Evolutionary conservation across 345 rosid genomes (phyloP).

Genomic region (Brassica cretica): DNA sequence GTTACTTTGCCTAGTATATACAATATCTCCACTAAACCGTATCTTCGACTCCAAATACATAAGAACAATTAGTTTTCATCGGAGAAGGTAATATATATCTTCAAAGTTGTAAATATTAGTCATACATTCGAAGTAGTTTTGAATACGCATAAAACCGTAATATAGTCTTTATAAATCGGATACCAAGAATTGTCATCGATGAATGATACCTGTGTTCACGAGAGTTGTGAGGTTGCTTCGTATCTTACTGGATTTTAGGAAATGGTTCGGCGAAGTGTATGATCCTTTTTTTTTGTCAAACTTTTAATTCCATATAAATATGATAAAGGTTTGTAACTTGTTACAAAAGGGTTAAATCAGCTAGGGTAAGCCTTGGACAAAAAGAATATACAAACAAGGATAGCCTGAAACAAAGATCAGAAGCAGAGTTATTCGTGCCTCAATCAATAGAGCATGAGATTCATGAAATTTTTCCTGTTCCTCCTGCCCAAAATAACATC

Average conservation of each 20-base stretch:
- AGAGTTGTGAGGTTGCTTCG: slow-evolving; percentile 14
- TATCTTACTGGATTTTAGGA: not conserved
- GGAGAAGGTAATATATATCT: not conserved
- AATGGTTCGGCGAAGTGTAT: not conserved
- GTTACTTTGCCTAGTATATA: not conserved
- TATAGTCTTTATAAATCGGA: not conserved
- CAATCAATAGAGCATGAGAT: too few relatives aligned
- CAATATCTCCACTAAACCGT: slow-evolving; percentile 8
- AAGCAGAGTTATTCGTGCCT: too few relatives aligned
- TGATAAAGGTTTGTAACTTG: too few relatives aligned
- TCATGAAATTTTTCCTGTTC: too few relatives aligned
- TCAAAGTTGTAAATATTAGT: not conserved
- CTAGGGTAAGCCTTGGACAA: too few relatives aligned
- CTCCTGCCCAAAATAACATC: too few relatives aligned
- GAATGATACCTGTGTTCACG: slow-evolving; percentile 1
- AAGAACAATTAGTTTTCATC: not conserved
- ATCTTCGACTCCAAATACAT: not conserved
- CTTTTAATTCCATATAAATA: too few relatives aligned
- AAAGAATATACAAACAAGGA: too few relatives aligned
- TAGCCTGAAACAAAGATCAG: too few relatives aligned
- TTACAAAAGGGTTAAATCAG: too few relatives aligned
- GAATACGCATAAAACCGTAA: not conserved
- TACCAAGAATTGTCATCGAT: not conserved
- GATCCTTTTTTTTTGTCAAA: not conserved
- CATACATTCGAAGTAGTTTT: not conserved